Base-by-base conservation (phyloP, 2,329 filamentous ascomycete species). In the Arthrobotrys iridis region DNA sequence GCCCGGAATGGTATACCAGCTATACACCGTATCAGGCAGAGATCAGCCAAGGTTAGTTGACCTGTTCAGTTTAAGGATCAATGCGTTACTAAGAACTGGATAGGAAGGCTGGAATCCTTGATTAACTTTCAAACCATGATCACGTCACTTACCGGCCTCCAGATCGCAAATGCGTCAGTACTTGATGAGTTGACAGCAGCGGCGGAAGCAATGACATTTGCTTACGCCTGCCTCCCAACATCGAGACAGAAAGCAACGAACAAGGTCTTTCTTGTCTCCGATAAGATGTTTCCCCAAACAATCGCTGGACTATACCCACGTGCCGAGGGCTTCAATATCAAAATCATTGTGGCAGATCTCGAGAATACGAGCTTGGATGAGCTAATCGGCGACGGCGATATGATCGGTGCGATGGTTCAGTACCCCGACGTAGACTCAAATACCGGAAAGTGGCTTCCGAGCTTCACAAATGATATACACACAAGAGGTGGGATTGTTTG, bases 21-120 rank as follows among this genome's bases (percentile, higher is more conserved):
- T 97, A 98, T 83, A 97, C 94, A 0, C 94, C 94, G 13, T 98
- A 97, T 83, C 94, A 98, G 84, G 91, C 94, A 1, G 94, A 98
- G 84, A 97, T 98, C 84, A 97, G 93, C 82, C 94, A 98, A 84
- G 94, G 79, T 80, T 58, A 24, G 77, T 71, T 22, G 35, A 11
- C 11, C 5, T 11, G 4, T 50, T 20, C 28, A 10, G 26, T 30
- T 8, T 2, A 40, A 35, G 18, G 11, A 4, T 18, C n/a, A 13
- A 10, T 30, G 11, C 4, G 15, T 58, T 15, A 13, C 43, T 77
- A 13, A 62, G 35, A 41, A 26, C 7, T 20, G 22, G 13, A 20
- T 71, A 80, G 79, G 94, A 35, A 89, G 94, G 65, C 84, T 98
- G 77, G 93, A 97, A 85, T 96, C 93, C 4, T 85, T 98, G 63